Conservation (phyloP, 176 grass and related monocot genomes). For the Panicum miliaceum region DNA sequence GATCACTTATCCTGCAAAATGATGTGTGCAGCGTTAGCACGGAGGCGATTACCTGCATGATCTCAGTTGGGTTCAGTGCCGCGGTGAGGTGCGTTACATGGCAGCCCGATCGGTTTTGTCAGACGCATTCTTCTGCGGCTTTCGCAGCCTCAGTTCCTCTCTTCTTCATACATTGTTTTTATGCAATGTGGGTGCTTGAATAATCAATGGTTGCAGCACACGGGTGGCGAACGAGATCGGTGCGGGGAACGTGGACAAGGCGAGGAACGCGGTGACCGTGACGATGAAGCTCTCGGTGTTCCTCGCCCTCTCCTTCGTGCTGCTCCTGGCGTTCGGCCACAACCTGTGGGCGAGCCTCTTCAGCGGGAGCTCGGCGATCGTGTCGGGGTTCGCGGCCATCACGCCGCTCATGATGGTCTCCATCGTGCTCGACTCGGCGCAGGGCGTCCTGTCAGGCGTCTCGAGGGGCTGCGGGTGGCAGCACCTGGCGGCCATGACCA, state of each 20-base stretch:
- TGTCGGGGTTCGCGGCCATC: constrained; percentile 54
- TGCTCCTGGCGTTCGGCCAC: constrained; percentile 64
- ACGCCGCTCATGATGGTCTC: constrained; percentile 59
- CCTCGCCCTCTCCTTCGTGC: constrained; percentile 54
- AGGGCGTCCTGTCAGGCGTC: constrained; percentile 66
- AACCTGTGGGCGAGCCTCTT: constrained; percentile 70
- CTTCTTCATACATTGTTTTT: too few species aligned
- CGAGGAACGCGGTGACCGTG: neutral
- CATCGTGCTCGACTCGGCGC: constrained; percentile 78
- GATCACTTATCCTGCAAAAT: too few species aligned
- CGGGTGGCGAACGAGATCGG: constrained; percentile 85
- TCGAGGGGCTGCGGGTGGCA: neutral
- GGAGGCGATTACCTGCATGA: constrained; percentile 70
- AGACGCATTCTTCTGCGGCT: too few species aligned
- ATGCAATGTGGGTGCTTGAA: too few species aligned
- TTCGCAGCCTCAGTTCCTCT: too few species aligned
- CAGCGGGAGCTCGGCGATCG: constrained; percentile 63
- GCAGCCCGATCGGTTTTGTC: too few species aligned
- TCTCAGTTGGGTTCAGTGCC: constrained; percentile 82
- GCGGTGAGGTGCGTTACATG: constrained; percentile 66
- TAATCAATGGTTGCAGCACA: constrained; percentile 13
- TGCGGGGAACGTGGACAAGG: constrained; percentile 42
- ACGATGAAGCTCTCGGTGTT: constrained; percentile 80
- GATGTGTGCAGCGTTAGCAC: constrained; percentile 62
- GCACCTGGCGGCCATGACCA: neutral